Conservation (phyloP, 306 rosid species). For the Astragalus membranaceus region DNA sequence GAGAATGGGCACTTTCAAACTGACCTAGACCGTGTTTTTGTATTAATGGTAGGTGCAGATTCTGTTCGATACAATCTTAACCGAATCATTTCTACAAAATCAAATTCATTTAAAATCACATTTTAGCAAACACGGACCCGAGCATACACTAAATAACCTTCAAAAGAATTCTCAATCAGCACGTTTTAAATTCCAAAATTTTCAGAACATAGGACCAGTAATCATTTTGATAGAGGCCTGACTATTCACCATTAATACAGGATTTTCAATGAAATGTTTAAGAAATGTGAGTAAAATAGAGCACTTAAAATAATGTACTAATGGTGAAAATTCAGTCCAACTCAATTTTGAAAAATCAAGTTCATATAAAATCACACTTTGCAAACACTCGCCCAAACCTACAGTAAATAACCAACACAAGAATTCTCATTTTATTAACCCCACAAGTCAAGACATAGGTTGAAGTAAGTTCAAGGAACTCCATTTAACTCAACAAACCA, state of each 20-base stretch:
- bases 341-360: neutral
- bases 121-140: too few relatives aligned
- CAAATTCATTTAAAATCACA: too few relatives aligned
- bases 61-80: too few relatives aligned
- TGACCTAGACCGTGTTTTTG: neutral
- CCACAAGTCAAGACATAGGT: neutral
- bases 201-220: neutral
- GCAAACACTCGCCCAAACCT: neutral
- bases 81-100: too few relatives aligned
- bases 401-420: neutral
- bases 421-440: neutral
- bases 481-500: neutral
- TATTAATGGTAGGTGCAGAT: too few relatives aligned
- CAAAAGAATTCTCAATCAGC: too few relatives aligned
- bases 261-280: neutral
- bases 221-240: neutral
- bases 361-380: neutral
- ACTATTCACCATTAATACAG: neutral
- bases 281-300: too few relatives aligned
- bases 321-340: neutral
- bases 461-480: neutral
- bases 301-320: too few relatives aligned
- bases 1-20: neutral
- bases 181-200: too few relatives aligned
- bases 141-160: too few relatives aligned